A percentile compares a stretch with the other conserved stretches of the same genome.
phyloP scores from a whole-genome alignment of 2,329 filamentous ascomycete species.

The Grosmannia clavigera region DNA sequence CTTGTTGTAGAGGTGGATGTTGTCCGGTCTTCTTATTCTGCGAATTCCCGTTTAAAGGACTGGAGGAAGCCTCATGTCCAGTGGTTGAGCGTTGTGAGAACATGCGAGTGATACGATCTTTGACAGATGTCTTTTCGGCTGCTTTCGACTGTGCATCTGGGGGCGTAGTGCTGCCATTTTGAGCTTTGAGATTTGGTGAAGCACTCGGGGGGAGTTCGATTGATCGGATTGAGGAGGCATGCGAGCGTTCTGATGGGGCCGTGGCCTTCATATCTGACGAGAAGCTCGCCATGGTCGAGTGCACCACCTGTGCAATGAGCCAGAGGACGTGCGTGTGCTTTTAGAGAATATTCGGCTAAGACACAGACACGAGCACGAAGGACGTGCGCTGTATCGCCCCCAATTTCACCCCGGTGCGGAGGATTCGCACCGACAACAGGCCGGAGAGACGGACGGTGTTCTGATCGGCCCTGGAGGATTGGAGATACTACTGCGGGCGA shows the following conservation, averaged over 20 bases:
- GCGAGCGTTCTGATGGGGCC: constrained; percentile 32
- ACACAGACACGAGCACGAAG: constrained; percentile 1
- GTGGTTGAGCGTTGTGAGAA: constrained; percentile 34
- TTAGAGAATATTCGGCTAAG: background rate
- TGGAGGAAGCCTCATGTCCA: constrained; percentile 1
- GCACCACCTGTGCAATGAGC: background rate
- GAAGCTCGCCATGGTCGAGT: constrained; percentile 18
- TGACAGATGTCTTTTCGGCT: constrained; percentile 47
- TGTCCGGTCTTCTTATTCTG: background rate
- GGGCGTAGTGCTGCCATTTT: constrained; percentile 22
- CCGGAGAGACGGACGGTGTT: background rate
- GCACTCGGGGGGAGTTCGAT: constrained; percentile 25
- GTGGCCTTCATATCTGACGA: constrained; percentile 20
- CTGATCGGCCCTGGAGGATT: background rate
- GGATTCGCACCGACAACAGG: background rate
- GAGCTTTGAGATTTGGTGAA: constrained; percentile 27
- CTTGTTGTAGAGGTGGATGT: constrained; percentile 15
- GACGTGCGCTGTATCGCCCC: constrained; percentile 2
- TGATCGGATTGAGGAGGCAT: constrained; percentile 37
- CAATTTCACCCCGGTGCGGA: background rate
- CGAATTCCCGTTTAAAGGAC: constrained; percentile 14
- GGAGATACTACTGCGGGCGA: background rate
- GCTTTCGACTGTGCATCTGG: constrained; percentile 19
- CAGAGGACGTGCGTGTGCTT: background rate
- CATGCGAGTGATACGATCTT: constrained; percentile 52